These are phyloP conservation scores for Pestalotiopsis fici DNA, from an alignment of 2,329 filamentous ascomycete species.

Conservation along the genomic window DNA sequence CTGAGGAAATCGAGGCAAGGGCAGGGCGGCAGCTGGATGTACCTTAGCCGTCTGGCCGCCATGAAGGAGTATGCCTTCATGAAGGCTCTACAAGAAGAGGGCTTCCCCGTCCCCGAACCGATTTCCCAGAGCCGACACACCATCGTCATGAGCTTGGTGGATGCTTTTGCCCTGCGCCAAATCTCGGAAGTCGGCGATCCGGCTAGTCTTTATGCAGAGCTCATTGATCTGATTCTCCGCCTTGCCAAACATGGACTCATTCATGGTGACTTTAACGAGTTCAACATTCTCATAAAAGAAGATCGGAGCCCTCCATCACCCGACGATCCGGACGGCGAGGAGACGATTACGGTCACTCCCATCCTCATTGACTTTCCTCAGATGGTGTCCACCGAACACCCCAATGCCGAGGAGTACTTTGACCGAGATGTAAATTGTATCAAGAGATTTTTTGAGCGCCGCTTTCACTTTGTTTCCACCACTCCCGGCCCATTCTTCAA, in stretches of 20 bases:
- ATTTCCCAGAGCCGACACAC: constrained; percentile 91
- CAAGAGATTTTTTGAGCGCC: constrained; percentile 87
- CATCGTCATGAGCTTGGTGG: constrained; percentile 91
- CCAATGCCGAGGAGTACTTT: constrained; percentile 96
- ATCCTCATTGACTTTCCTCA: constrained; percentile 97
- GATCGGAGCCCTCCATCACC: constrained; percentile 29
- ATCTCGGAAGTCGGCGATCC: constrained; percentile 83
- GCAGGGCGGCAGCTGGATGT: constrained; percentile 90
- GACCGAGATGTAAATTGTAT: constrained; percentile 94
- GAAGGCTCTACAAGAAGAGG: constrained; percentile 79
- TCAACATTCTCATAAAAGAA: constrained; percentile 95
- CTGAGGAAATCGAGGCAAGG: constrained; percentile 64
- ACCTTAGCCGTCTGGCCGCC: constrained; percentile 88
- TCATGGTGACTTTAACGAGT: constrained; percentile 98
- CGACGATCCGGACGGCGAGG: constrained; percentile 17
- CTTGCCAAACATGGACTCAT: constrained; percentile 88
- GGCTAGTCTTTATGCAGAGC: constrained; percentile 82
- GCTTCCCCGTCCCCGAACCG: constrained; percentile 87
- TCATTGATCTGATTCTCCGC: constrained; percentile 83
- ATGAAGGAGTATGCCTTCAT: constrained; percentile 96
- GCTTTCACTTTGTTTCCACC: constrained; percentile 85
- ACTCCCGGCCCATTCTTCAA: constrained; percentile 83
- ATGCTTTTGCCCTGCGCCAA: constrained; percentile 89
- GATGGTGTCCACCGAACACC: constrained; percentile 94
- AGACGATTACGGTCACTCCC: constrained; percentile 63